Evolutionary conservation across 345 rosid genomes (phyloP), one percentile per base, ranked within the genome.

Genomic region (Eucalyptus tenuipes): DNA sequence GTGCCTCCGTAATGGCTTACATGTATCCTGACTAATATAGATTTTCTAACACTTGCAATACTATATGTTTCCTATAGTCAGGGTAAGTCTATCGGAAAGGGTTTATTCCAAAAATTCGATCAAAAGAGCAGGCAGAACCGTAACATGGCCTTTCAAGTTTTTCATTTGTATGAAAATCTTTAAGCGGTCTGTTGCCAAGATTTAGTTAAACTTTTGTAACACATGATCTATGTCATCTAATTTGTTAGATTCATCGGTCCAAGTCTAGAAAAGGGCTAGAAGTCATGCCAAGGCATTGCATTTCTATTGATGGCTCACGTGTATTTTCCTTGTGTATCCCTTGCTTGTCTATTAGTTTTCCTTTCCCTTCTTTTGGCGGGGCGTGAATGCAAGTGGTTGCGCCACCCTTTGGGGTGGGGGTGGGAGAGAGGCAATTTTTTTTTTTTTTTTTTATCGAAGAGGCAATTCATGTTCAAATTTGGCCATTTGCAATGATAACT

Each of bases 401-500:
- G 31, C 66, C 66, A 59, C 66, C 66, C 2, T 59, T 59, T 27
- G 68, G 31, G 1, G 7, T 59, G 66, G 80, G 33, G 10, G 20
- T 0, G 13, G 9, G 79, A 66, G 40, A n/a, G 37, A n/a, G 42
- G 20, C 3, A 1, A 1, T 15, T 50, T 17, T 50, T 50, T 3
- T 49, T 49, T 13, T 5, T 6, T 49, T 15, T 5, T 49, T 49
- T 15, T 0, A 5, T 49, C 0, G 20, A 50, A 50, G 79, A 37
- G 81, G 25, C 25, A 37, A 33, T 68, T 68, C 80, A 68, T 33
- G 1, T 68, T 68, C 80, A 68, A 68, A 68, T 99, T 99, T 97
- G 98, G 12, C 96, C 99, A 91, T 98, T 99, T 20, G 98, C 99
- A 86, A 98, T 95, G 89, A 98, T 98, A 91, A 94, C 87, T 90